Conservation (phyloP, 305 asterid species). For the Salvia sclarea region DNA sequence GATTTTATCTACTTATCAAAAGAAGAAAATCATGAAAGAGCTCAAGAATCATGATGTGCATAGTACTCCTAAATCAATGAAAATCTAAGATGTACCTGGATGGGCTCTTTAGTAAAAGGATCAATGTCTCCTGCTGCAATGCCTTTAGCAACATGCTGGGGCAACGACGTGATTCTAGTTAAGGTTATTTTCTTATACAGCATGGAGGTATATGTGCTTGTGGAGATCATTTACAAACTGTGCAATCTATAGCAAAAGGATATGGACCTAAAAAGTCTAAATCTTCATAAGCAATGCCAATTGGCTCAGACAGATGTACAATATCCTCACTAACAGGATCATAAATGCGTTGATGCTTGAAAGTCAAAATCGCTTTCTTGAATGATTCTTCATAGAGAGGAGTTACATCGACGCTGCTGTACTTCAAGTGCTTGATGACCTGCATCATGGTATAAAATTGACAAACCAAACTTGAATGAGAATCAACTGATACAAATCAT, state of each 20-base stretch:
- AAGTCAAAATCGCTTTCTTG: slow-evolving; percentile 80
- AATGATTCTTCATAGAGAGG: slow-evolving; percentile 82
- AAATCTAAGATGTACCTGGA: slow-evolving; percentile 56
- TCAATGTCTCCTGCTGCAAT: slow-evolving; percentile 85
- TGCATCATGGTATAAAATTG: slow-evolving; percentile 38
- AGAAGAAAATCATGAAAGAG: slow-evolving; percentile 3
- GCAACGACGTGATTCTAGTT: slow-evolving; percentile 61
- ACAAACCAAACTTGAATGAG: slow-evolving; percentile 19
- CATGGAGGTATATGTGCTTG: slow-evolving; percentile 19
- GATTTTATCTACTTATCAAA: slow-evolving; percentile 44
- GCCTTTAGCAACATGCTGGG: slow-evolving; percentile 76
- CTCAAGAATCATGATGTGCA: background rate
- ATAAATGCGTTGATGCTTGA: slow-evolving; percentile 87
- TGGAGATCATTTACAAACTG: slow-evolving; percentile 13
- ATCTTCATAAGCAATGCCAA: slow-evolving; percentile 45
- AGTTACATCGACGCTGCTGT: slow-evolving; percentile 57
- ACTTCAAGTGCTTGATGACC: slow-evolving; percentile 89
- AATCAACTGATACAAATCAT: slow-evolving; percentile 26
- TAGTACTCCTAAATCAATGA: slow-evolving; percentile 8
- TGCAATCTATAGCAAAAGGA: slow-evolving; percentile 51
- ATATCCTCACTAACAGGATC: slow-evolving; percentile 62
- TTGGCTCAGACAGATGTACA: slow-evolving; percentile 62
- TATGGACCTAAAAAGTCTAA: slow-evolving; percentile 91
- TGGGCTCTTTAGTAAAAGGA: slow-evolving; percentile 75
- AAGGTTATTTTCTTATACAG: slow-evolving; percentile 49